These are phyloP conservation scores for Mychonastes homosphaera DNA, from an alignment of 139 green algal species.

Conservation along the genomic window DNA sequence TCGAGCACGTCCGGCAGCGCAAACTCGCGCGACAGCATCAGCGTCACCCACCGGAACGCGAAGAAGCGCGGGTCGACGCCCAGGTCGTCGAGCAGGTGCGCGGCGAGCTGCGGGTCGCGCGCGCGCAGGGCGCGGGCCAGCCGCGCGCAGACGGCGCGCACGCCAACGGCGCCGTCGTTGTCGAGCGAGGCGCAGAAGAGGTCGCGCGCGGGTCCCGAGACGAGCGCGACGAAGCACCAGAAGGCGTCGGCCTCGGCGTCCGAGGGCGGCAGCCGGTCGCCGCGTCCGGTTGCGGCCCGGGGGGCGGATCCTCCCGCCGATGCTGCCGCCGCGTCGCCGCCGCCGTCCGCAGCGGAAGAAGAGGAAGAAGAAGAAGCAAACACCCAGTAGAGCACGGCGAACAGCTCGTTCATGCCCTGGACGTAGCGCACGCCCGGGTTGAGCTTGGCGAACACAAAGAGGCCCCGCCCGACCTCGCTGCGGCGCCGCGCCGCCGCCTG, in stretches of 20 bases:
- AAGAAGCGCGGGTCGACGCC: constrained; percentile 83
- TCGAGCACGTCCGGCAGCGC: constrained; percentile 66
- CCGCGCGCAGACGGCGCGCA: background rate
- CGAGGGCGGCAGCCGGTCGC: no score
- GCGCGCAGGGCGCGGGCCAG: no score
- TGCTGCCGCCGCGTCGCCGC: no score
- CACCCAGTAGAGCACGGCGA: constrained; percentile 82
- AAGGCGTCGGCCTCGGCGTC: constrained; percentile 89
- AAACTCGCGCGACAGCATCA: constrained; percentile 85
- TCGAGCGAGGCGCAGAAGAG: background rate
- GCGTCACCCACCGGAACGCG: constrained; percentile 91
- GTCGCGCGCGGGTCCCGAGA: no score
- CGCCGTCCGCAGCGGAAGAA: no score
- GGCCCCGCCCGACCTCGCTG: constrained; percentile 16
- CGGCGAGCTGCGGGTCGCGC: background rate
- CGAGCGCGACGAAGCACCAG: constrained; percentile 81
- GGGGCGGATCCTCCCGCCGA: no score
- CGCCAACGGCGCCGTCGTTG: background rate
- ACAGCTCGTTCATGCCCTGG: constrained; percentile 96
- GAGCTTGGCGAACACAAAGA: constrained; percentile 97
- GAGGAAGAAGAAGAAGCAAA: no score
- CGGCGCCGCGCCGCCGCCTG: constrained; percentile 24
- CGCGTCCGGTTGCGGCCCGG: no score
- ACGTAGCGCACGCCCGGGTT: constrained; percentile 80
- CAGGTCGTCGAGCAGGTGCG: background rate